Conservation (phyloP, 2,329 filamentous ascomycete species). For the Leptographium flavum region DNA sequence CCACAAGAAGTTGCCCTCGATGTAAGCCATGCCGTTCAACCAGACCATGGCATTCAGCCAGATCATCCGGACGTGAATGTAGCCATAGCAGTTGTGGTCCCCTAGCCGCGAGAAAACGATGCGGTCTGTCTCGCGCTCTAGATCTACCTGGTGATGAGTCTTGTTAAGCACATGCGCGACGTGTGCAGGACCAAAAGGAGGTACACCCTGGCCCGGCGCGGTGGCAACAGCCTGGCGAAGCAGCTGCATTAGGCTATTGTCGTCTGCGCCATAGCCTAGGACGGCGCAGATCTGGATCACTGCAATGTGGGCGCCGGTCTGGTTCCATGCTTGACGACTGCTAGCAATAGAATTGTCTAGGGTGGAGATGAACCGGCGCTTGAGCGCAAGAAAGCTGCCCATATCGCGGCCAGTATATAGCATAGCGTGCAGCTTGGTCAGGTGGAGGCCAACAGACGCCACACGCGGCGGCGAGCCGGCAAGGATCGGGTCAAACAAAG, state of each 20-base stretch:
- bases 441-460: slow-evolving; percentile 38
- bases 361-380: slow-evolving; percentile 32
- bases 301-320: slow-evolving; percentile 39
- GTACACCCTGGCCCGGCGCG: neutral
- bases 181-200: too few species aligned
- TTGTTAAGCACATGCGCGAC: too few species aligned
- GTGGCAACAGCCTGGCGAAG: slow-evolving; percentile 15
- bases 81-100: slow-evolving; percentile 46
- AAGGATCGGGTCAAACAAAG: slow-evolving; percentile 49
- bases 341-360: slow-evolving; percentile 44
- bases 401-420: slow-evolving; percentile 40
- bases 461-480: slow-evolving; percentile 13
- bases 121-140: slow-evolving; percentile 27
- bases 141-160: too few species aligned
- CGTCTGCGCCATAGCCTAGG: slow-evolving; percentile 36
- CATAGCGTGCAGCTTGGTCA: slow-evolving; percentile 49
- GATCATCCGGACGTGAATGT: slow-evolving; percentile 45
- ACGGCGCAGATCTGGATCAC: slow-evolving; percentile 39
- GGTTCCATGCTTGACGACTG: slow-evolving; percentile 35
- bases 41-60: slow-evolving; percentile 37
- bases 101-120: slow-evolving; percentile 36
- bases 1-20: slow-evolving; percentile 28
- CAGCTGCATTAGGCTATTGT: slow-evolving; percentile 29
- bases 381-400: slow-evolving; percentile 30
- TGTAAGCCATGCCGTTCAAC: slow-evolving; percentile 26